These are phyloP conservation scores for Sarocladium strictum DNA, from an alignment of 2,329 filamentous ascomycete species.

Conservation along the genomic window DNA sequence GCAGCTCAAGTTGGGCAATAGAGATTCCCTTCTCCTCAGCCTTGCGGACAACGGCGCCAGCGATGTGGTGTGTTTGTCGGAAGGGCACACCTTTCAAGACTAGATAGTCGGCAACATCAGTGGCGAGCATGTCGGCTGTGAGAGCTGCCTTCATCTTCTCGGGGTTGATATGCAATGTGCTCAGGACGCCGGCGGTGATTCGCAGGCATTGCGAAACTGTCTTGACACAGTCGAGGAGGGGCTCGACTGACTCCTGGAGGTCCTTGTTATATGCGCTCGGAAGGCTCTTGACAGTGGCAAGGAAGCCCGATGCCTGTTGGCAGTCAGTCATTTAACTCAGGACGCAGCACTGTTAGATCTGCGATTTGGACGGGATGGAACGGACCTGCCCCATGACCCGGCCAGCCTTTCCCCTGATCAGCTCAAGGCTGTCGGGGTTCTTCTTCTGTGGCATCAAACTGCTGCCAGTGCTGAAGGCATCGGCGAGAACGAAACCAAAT, in stretches of 20 bases:
- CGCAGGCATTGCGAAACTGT: constrained; percentile 66
- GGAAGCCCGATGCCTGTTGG: constrained; percentile 67
- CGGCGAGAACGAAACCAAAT: constrained; percentile 73
- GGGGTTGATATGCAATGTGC: constrained; percentile 58
- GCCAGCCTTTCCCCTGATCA: constrained; percentile 65
- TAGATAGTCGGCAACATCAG: constrained; percentile 57
- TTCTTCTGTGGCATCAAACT: constrained; percentile 82
- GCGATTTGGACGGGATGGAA: constrained; percentile 50
- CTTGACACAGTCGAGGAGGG: constrained; percentile 69
- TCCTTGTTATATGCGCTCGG: constrained; percentile 75
- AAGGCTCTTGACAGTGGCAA: constrained; percentile 56
- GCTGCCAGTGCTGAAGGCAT: constrained; percentile 73
- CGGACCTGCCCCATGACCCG: constrained; percentile 55
- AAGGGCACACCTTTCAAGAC: constrained; percentile 65
- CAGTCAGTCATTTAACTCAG: constrained; percentile 76
- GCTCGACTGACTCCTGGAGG: constrained; percentile 69
- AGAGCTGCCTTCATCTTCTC: constrained; percentile 67
- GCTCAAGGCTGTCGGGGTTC: constrained; percentile 66
- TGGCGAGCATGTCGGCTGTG: constrained; percentile 69
- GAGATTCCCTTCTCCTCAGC: constrained; percentile 11
- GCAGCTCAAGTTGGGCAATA: neutral
- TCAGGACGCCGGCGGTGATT: constrained; percentile 68
- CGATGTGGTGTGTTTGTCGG: constrained; percentile 74
- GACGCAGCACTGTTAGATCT: constrained; percentile 88
- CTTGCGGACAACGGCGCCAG: constrained; percentile 42